These are phyloP conservation scores for Tricholoma sp. DNA, from an alignment of 768 basidiomycete species.

Conservation along the genomic window DNA sequence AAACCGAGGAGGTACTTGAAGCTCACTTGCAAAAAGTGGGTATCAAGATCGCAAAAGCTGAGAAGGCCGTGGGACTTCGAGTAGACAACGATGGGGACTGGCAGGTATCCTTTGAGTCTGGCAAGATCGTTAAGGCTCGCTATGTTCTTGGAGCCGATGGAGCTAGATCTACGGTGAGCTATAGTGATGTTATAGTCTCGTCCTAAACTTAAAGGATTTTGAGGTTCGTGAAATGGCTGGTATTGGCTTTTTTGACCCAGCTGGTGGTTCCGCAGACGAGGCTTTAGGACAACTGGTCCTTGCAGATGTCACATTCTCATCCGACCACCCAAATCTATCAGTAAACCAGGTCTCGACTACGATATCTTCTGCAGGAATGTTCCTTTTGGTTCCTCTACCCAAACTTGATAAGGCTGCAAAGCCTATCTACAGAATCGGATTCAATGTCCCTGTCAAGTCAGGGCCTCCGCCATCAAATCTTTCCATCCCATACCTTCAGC, in stretches of 20 bases:
- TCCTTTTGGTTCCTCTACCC: conserved; percentile 34
- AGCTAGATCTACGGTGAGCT: conserved; percentile 35
- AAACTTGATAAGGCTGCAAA: conserved; percentile 16
- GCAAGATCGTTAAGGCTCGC: conserved; percentile 34
- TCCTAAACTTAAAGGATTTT: neutral
- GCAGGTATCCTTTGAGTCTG: conserved; percentile 43
- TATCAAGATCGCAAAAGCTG: conserved; percentile 29
- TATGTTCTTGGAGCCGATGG: conserved; percentile 53
- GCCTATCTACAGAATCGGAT: conserved; percentile 34
- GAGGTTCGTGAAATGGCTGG: conserved; percentile 39
- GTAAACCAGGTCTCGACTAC: conserved; percentile 16
- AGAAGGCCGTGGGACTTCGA: conserved; percentile 35
- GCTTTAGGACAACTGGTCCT: conserved; percentile 35
- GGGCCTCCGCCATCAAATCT: conserved; percentile 32
- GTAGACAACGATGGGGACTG: conserved; percentile 23
- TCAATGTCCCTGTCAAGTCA: conserved; percentile 28
- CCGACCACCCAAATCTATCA: conserved; percentile 19
- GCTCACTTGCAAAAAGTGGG: conserved; percentile 26
- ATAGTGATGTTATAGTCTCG: neutral
- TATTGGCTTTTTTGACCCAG: conserved; percentile 41
- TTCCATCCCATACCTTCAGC: conserved; percentile 37
- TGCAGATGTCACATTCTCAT: conserved; percentile 39
- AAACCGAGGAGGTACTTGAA: conserved; percentile 37
- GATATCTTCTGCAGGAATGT: conserved; percentile 24
- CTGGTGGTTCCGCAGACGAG: conserved; percentile 22